A percentile compares a stretch with the other conserved stretches of the same genome.
Conservation (phyloP, 2,329 filamentous ascomycete species). For the Aureobasidium sp. region DNA sequence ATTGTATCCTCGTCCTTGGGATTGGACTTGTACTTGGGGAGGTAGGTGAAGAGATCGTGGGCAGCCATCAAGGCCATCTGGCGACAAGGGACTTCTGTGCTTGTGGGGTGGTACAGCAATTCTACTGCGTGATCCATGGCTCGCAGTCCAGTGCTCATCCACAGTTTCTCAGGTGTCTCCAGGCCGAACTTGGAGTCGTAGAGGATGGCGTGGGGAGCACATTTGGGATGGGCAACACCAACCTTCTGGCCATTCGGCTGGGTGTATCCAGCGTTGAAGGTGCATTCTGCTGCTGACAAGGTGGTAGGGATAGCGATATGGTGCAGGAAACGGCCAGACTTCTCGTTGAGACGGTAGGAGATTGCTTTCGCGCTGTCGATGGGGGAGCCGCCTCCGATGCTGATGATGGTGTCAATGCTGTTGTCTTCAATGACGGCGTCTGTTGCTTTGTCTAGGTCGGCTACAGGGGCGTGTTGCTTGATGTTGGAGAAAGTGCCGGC, state of each 20-base stretch:
- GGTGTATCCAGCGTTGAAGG: slow-evolving; percentile 45
- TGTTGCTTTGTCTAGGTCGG: slow-evolving; percentile 45
- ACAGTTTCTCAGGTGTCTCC: slow-evolving; percentile 43
- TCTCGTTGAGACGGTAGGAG: slow-evolving; percentile 35
- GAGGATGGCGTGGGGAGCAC: slow-evolving; percentile 41
- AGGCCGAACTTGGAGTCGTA: slow-evolving; percentile 45
- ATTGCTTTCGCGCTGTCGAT: slow-evolving; percentile 46
- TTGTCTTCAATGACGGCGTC: slow-evolving; percentile 36
- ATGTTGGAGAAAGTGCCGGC: slow-evolving; percentile 49
- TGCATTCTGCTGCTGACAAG: slow-evolving; percentile 47
- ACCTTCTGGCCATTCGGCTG: slow-evolving; percentile 42
- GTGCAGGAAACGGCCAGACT: slow-evolving; percentile 29
- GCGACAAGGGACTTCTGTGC: slow-evolving; percentile 43
- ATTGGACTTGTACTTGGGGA: slow-evolving; percentile 39
- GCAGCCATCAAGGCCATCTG: slow-evolving; percentile 38
- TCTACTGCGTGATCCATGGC: slow-evolving; percentile 51
- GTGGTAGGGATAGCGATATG: slow-evolving; percentile 44
- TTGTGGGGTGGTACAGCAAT: slow-evolving; percentile 41
- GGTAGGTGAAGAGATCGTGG: slow-evolving; percentile 37
- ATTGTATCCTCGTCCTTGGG: slow-evolving; percentile 40
- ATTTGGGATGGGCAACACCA: slow-evolving; percentile 33
- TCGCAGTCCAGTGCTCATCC: slow-evolving; percentile 44
- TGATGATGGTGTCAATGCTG: slow-evolving; percentile 46
- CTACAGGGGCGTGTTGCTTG: slow-evolving; percentile 47
- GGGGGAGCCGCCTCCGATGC: slow-evolving; percentile 46